Base-by-base conservation (phyloP, 2,329 filamentous ascomycete species). In the Cylindrodendrum hubeiense region DNA sequence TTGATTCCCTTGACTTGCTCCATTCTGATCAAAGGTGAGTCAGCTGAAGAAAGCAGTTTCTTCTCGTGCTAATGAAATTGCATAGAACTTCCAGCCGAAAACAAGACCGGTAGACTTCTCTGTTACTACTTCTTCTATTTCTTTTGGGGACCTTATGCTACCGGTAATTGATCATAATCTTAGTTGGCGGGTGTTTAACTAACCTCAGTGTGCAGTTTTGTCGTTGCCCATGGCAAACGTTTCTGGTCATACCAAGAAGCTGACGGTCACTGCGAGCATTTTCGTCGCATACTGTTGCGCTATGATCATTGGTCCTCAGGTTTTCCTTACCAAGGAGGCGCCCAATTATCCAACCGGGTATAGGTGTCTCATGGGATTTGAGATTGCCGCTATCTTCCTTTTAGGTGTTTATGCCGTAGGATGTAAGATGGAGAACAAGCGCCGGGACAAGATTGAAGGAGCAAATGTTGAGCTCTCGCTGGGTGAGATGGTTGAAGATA, bases 281-380 rank as follows among this genome's bases (percentile, higher is more conserved):
- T 84, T 84, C 67, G 63, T 83, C 2, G 80, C 78, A 5, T 82
- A 82, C 64, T 83, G 80, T 46, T 70, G 78, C 2, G 83, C 82
- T n/a, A 85, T 84, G 59, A 79, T 85, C 56, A 81, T 60, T n/a
- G 55, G 55, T 0, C 50, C 56, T 2, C 56, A 64, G 26, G 26
- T 64, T 4, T 61, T 83, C 56, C 81, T 82, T 1, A 82, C 82
- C 0, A 80, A 84, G 58, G 83, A 86, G 67, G 77, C 82, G 1
- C 84, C 83, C 0, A 73, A 79, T 2, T 88, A 87, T 47, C 71
- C 77, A 44, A 65, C 62, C 6, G 62, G 62, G 1, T 56, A 56
- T 17, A 56, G 49, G 7, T 28, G 41, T 1, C 28, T 62, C n/a
- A 3, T 62, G 7, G 60, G 52, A 1, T 51, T 62, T 34, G 52